Conservation (phyloP, 2,329 filamentous ascomycete genomes). For the Onygena corvina region DNA sequence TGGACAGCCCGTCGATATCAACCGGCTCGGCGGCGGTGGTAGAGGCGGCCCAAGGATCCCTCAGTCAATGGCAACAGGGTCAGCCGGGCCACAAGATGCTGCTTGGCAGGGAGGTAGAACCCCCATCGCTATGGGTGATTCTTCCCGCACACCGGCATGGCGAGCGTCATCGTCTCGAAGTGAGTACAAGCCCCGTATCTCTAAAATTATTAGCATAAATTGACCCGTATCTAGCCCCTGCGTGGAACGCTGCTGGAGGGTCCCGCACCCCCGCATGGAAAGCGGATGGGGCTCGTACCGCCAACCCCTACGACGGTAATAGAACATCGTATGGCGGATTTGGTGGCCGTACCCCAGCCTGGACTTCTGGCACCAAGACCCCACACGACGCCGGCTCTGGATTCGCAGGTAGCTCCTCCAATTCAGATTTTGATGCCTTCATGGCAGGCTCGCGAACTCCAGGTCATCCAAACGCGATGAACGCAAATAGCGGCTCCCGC, state of each 20-base stretch:
- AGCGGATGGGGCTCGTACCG: conserved; percentile 44
- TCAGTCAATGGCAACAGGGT: conserved; percentile 36
- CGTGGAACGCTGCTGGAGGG: conserved; percentile 32
- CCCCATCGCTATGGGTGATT: conserved; percentile 48
- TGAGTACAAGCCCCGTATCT: conserved; percentile 43
- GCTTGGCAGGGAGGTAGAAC: conserved; percentile 57
- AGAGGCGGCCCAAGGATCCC: conserved; percentile 32
- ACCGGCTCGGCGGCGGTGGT: conserved; percentile 36
- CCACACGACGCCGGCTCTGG: conserved; percentile 58
- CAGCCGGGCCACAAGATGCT: conserved; percentile 32
- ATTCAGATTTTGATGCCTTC: conserved; percentile 57
- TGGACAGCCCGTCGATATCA: conserved; percentile 64
- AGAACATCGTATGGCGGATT: conserved; percentile 66
- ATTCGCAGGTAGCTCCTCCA: conserved; percentile 44
- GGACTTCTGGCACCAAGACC: conserved; percentile 68
- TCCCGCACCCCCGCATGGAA: conserved; percentile 42
- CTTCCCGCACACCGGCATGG: conserved; percentile 63
- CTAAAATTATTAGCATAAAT: background rate
- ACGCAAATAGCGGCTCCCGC: conserved; percentile 24
- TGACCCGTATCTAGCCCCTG: conserved; percentile 25
- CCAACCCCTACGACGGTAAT: conserved; percentile 54
- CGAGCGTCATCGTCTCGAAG: conserved; percentile 44
- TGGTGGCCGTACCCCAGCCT: conserved; percentile 60
- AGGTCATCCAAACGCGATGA: conserved; percentile 50
- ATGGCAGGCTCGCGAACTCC: conserved; percentile 65